phyloP scores from a whole-genome alignment of 2,329 filamentous ascomycete genomes.

The Alternaria metachromatica region DNA sequence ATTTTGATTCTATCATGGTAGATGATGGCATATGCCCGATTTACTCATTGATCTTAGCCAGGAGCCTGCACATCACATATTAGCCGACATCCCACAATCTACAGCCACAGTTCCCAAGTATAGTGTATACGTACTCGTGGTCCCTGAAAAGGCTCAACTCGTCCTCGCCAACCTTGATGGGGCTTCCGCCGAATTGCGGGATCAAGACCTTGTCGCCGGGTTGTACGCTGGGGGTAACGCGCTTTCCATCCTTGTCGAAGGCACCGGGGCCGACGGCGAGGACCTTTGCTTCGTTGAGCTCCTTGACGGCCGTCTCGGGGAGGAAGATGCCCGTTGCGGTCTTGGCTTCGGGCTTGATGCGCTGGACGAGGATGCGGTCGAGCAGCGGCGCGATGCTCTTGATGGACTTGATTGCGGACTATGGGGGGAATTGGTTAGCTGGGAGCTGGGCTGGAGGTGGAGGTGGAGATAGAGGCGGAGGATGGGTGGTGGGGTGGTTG shows the following conservation, averaged over 20 bases:
- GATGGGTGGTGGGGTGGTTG: background rate
- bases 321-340: constrained; percentile 97
- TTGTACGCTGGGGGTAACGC: constrained; percentile 80
- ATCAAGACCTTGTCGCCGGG: constrained; percentile 94
- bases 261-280: constrained; percentile 91
- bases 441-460: background rate
- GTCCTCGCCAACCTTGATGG: constrained; percentile 96
- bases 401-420: constrained; percentile 84
- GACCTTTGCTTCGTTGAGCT: constrained; percentile 97
- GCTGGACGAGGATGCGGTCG: constrained; percentile 97
- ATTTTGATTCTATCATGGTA: background rate
- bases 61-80: constrained; percentile 68
- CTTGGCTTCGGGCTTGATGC: constrained; percentile 95
- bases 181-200: constrained; percentile 91
- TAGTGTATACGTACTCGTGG: constrained; percentile 78
- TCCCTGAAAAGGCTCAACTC: constrained; percentile 97
- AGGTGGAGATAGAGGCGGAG: background rate
- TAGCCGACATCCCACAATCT: background rate
- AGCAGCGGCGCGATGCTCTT: constrained; percentile 93
- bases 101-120: background rate
- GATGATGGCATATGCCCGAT: constrained; percentile 2
- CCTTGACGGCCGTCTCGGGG: constrained; percentile 95
- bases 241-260: constrained; percentile 86
- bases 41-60: constrained; percentile 99
- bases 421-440: constrained; percentile 3